A percentile compares a stretch with the other conserved stretches of the same genome.
Conservation (phyloP, 495 filamentous ascomycete genomes). For the Penicillium arizonense region DNA sequence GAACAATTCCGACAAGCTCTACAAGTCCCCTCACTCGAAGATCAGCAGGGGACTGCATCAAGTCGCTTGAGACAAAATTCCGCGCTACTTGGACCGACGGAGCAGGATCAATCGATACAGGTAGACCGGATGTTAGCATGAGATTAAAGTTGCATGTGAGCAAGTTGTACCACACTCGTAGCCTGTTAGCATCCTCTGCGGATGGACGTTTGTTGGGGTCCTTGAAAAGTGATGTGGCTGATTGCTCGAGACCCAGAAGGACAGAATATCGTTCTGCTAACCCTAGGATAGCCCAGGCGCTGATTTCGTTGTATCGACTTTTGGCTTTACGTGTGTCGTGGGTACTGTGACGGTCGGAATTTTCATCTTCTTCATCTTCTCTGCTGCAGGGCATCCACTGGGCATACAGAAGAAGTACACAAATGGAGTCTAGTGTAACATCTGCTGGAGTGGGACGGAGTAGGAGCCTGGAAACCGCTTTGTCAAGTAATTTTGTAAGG, state of each 20-base stretch:
- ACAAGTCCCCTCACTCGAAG: conserved; percentile 13
- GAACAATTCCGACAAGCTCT: conserved; percentile 14
- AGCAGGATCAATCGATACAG: conserved; percentile 12
- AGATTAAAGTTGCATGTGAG: conserved; percentile 19
- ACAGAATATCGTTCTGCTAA: conserved; percentile 18
- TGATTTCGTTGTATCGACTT: conserved; percentile 23
- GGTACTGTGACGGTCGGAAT: no score
- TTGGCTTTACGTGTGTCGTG: neutral
- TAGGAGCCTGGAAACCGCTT: conserved; percentile 17
- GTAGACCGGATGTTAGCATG: conserved; percentile 19
- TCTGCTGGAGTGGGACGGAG: conserved; percentile 18
- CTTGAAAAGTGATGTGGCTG: conserved; percentile 8
- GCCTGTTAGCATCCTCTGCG: neutral
- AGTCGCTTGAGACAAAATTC: conserved; percentile 6
- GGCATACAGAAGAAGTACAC: conserved; percentile 18
- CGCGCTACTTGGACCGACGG: conserved; percentile 6
- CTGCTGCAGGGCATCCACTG: conserved; percentile 21
- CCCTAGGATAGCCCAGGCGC: conserved; percentile 16
- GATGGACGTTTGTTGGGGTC: neutral
- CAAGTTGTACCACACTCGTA: conserved; percentile 20
- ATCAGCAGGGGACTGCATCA: conserved; percentile 9
- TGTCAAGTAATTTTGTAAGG: conserved; percentile 13
- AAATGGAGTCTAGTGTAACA: conserved; percentile 17
- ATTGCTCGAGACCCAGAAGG: conserved; percentile 12
- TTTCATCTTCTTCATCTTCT: conserved; percentile 9